Conservation (phyloP, 257 asterid genomes). For the Solanum piurae region DNA sequence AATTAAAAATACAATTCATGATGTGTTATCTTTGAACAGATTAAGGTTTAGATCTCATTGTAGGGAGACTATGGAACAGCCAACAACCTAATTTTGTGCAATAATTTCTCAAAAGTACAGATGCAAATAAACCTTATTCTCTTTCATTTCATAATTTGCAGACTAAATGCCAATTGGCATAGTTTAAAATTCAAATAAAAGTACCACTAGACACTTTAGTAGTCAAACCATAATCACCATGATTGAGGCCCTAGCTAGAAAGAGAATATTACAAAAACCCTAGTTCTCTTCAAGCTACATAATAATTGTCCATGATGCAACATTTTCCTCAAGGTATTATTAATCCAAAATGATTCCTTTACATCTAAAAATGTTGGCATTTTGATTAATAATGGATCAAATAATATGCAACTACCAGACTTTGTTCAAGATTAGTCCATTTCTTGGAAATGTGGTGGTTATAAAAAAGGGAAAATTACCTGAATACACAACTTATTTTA, state of each 20-base stretch:
- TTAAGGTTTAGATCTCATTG: not conserved
- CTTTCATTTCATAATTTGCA: not conserved
- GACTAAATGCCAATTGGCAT: not conserved
- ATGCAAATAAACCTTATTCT: not conserved
- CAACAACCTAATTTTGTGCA: not conserved
- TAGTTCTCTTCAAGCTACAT: not conserved
- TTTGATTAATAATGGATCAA: not conserved
- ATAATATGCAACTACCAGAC: not conserved
- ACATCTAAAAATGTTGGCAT: not conserved
- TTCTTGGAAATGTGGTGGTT: not conserved
- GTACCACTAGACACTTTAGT: not conserved
- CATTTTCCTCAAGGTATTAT: not conserved
- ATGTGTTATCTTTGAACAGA: not conserved
- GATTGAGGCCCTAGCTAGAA: not conserved
- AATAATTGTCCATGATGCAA: not conserved
- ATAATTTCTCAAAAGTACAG: not conserved
- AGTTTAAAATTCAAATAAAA: not conserved
- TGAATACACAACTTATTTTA: too few relatives aligned
- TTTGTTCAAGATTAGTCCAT: not conserved
- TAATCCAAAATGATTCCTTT: not conserved
- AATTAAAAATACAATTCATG: not conserved
- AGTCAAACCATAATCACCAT: not conserved
- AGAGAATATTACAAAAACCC: not conserved
- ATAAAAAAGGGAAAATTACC: not conserved
- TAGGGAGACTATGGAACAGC: not conserved